Evolutionary conservation across 345 rosid genomes (phyloP), one percentile per base, ranked within the genome.

Genomic region (Citrus unshiu): DNA sequence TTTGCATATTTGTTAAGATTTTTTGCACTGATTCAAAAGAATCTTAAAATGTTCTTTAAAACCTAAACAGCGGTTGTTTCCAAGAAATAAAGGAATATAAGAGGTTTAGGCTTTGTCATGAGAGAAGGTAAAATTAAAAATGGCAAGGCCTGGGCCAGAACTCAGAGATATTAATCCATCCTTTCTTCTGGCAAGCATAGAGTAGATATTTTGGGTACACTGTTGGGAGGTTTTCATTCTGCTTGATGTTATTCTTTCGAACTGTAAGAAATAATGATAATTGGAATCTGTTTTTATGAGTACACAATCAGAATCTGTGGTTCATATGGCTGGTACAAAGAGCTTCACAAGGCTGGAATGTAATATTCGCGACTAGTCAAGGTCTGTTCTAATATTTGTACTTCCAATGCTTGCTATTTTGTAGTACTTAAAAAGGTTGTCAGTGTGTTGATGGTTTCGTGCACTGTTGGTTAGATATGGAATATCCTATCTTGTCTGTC

Each of bases 251-350:
- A 1, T 40, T 37, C 37, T 63, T 30, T 46, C 16, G 2, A 8
- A 25, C 10, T 1, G 62, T 67, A 18, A 54, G 58, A 16, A 54
- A 16, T 18, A 18, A 18, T 54, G 58, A 16, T 54, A 54, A 16
- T 54, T 54, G 58, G 58, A 54, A 4, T 68, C 12, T 71, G 6
- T 64, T 72, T 68, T 46, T 39, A 25, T 67, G 51, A 16, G 24
- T 29, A 13, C 12, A 43, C 68, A 40, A 62, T 80, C 57, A 21
- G 39, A 60, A 21, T 27, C 18, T 54, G 66, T 66, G 75, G 46
- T 74, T 74, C 32, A 49, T n/a, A 27, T 72, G 56, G 40, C 39
- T 49, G 62, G 71, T 60, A n/a, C 25, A 37, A 29, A 68, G 74
- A 77, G 51, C 74, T 40, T 70, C 32, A 9, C 27, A 24, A 63